A percentile compares a stretch with the other conserved stretches of the same genome.
phyloP scores from a whole-genome alignment of 75 land plant species.

The Picea glauca region DNA sequence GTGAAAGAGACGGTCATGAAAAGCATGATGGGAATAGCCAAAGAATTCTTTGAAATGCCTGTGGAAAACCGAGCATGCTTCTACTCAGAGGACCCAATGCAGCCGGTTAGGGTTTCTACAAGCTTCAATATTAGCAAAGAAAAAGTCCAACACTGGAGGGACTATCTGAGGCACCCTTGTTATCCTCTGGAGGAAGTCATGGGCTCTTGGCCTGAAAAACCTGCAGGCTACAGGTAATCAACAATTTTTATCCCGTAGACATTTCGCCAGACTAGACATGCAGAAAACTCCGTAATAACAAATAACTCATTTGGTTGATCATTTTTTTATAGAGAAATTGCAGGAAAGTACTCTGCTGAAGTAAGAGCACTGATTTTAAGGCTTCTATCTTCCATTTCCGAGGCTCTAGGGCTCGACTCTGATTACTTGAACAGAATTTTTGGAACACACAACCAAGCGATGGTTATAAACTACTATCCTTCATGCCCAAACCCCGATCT shows the following conservation, averaged over 20 bases:
- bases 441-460: slow-evolving; percentile 29
- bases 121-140: background rate
- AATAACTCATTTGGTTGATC: no score
- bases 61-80: slow-evolving; percentile 13
- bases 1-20: slow-evolving; percentile 9
- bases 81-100: background rate
- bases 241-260: background rate
- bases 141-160: slow-evolving; percentile 2
- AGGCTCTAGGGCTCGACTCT: slow-evolving; percentile 43
- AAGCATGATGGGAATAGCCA: slow-evolving; percentile 1
- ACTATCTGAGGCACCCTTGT: background rate
- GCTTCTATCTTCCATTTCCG: slow-evolving; percentile 45
- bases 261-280: background rate
- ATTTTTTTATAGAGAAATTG: slow-evolving; percentile 25
- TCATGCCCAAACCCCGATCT: slow-evolving; percentile 32
- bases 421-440: slow-evolving; percentile 27
- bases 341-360: slow-evolving; percentile 23
- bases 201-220: background rate
- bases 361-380: slow-evolving; percentile 21
- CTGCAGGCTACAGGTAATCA: background rate
- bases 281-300: no score
- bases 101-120: background rate
- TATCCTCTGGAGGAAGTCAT: background rate
- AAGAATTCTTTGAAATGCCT: slow-evolving; percentile 20
- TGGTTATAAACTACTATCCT: slow-evolving; percentile 30